These are phyloP conservation scores for Amauroascus verrucosus DNA, from an alignment of 2,329 filamentous ascomycete species.

Conservation along the genomic window DNA sequence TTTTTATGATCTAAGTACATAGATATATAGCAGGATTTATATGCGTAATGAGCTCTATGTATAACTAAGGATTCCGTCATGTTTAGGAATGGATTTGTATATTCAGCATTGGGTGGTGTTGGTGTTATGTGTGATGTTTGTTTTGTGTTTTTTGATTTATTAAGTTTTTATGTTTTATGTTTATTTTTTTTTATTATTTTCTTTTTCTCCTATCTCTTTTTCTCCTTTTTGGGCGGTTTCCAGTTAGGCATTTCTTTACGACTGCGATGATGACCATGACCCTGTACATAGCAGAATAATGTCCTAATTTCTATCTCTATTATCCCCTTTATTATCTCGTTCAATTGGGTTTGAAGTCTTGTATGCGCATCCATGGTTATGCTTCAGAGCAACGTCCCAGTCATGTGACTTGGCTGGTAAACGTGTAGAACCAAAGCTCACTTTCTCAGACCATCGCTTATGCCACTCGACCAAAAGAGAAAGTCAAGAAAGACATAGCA, in stretches of 20 bases:
- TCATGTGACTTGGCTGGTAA: too few species aligned
- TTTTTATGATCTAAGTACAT: conserved; percentile 8
- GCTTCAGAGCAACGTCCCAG: too few species aligned
- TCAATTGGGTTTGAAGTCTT: too few species aligned
- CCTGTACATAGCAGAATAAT: neutral
- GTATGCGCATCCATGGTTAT: too few species aligned
- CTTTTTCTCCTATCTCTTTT: conserved; percentile 13
- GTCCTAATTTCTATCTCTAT: neutral
- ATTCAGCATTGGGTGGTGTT: conserved; percentile 10
- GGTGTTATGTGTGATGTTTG: neutral
- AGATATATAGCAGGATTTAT: conserved; percentile 10
- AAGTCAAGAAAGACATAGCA: too few species aligned
- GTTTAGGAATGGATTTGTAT: conserved; percentile 7
- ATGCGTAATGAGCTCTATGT: conserved; percentile 12
- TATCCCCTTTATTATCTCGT: too few species aligned
- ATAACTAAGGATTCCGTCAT: conserved; percentile 4
- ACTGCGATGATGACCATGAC: neutral
- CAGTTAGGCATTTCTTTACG: neutral
- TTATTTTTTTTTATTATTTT: conserved; percentile 15
- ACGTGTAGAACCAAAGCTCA: too few species aligned
- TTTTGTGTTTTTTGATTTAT: conserved; percentile 5
- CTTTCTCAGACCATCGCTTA: too few species aligned
- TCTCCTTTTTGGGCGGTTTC: neutral
- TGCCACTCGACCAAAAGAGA: too few species aligned
- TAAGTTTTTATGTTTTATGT: conserved; percentile 15